Percentiles rank a stretch among this genome's conserved stretches.
phyloP scores from a whole-genome alignment of 1,284 basidiomycete species.

The Malassezia psittaci region DNA sequence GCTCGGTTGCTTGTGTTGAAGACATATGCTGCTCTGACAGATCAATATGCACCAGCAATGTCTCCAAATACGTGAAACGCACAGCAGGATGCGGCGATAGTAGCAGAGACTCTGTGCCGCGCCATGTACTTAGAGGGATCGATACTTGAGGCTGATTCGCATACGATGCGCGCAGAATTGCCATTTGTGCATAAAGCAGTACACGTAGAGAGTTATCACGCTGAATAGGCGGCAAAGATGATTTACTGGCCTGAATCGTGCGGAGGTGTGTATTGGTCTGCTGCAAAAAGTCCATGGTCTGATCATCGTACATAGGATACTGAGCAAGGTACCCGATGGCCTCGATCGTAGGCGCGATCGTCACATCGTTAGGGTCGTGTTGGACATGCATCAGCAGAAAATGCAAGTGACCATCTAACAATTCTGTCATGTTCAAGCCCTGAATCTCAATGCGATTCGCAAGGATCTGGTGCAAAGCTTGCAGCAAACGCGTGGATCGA shows the following conservation, averaged over 20 bases:
- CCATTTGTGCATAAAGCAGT: conserved; percentile 61
- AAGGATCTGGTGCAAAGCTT: conserved; percentile 51
- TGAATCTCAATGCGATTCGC: conserved; percentile 70
- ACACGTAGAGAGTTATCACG: conserved; percentile 61
- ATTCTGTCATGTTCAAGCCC: conserved; percentile 81
- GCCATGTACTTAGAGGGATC: conserved; percentile 11
- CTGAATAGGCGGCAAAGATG: conserved; percentile 50
- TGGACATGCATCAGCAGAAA: conserved; percentile 64
- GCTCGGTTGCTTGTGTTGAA: background rate
- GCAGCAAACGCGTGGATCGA: conserved; percentile 11
- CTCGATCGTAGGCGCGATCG: conserved; percentile 63
- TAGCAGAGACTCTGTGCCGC: conserved; percentile 5
- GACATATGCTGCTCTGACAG: conserved; percentile 15
- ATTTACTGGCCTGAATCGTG: conserved; percentile 59
- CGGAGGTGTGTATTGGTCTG: conserved; percentile 70
- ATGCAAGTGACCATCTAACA: conserved; percentile 56
- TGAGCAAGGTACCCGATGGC: conserved; percentile 74
- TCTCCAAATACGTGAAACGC: conserved; percentile 12
- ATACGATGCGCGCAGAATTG: conserved; percentile 55
- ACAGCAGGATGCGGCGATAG: conserved; percentile 2
- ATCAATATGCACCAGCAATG: conserved; percentile 11
- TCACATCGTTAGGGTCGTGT: conserved; percentile 52
- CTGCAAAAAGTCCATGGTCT: conserved; percentile 81
- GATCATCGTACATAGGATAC: conserved; percentile 90
- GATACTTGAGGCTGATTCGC: conserved; percentile 17